A percentile compares a stretch with the other conserved stretches of the same genome.
These are phyloP conservation scores for Wickerhamiella alocasiicola DNA, from an alignment of 805 yeast genomes.

Conservation along the genomic window DNA sequence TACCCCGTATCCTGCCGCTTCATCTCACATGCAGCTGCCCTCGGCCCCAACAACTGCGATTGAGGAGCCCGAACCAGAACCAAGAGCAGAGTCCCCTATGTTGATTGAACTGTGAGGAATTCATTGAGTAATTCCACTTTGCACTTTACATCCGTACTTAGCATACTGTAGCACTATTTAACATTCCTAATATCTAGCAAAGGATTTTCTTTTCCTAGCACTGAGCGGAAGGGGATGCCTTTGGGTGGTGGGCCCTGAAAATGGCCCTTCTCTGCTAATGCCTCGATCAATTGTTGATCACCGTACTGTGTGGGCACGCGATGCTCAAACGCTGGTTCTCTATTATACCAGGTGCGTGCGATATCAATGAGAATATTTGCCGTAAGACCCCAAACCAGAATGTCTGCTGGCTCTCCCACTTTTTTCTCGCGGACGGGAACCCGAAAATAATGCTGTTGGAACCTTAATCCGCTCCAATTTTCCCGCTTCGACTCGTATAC, in stretches of 20 bases:
- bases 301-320: slow-evolving; percentile 22
- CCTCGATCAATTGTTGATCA: slow-evolving; percentile 23
- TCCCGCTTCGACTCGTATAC: slow-evolving; percentile 20
- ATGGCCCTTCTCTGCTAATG: slow-evolving; percentile 15
- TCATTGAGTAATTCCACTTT: too few species aligned
- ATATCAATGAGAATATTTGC: slow-evolving; percentile 31
- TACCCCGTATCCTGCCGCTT: too few species aligned
- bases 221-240: slow-evolving; percentile 1
- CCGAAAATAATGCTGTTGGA: slow-evolving; percentile 27
- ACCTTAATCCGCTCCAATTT: slow-evolving; percentile 27
- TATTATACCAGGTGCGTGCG: slow-evolving; percentile 27
- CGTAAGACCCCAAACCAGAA: slow-evolving; percentile 33
- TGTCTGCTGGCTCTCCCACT: slow-evolving; percentile 24
- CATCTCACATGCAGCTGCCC: too few species aligned
- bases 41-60: too few species aligned
- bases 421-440: slow-evolving; percentile 20
- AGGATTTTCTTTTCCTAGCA: slow-evolving; percentile 3
- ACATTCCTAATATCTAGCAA: not conserved
- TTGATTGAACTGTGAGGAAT: too few species aligned
- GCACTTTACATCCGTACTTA: too few species aligned
- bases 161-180: not conserved
- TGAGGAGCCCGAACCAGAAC: too few species aligned
- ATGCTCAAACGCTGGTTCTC: slow-evolving; percentile 27
- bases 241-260: not conserved
- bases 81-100: too few species aligned